Conservation (phyloP, 768 basidiomycete genomes). For the Tulasnella sp. region DNA sequence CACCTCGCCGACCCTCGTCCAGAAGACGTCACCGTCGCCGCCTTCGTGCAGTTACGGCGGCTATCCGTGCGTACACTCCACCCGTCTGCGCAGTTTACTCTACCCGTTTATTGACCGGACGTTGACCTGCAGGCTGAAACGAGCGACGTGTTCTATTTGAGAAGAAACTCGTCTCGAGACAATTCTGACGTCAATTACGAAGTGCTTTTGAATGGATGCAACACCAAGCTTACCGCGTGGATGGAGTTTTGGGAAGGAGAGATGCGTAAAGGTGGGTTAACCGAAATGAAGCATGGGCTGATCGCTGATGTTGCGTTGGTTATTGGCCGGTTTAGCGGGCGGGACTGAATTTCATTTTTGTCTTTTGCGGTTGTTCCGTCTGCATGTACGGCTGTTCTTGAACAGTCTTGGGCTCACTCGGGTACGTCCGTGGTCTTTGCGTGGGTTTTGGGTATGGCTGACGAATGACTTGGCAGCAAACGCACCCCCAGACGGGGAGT, state of each 20-base stretch:
- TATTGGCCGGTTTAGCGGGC: constrained; percentile 35
- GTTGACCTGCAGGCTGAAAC: constrained; percentile 47
- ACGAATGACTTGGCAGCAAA: constrained; percentile 34
- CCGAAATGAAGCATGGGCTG: no score
- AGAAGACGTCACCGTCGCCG: constrained; percentile 69
- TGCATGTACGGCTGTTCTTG: constrained; percentile 68
- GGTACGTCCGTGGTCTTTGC: not conserved
- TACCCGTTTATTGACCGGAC: not conserved
- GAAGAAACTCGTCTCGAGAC: constrained; percentile 34
- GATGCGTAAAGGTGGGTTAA: constrained; percentile 51
- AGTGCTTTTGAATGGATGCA: constrained; percentile 56
- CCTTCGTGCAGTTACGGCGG: constrained; percentile 63
- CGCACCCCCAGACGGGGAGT: constrained; percentile 30
- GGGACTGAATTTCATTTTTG: constrained; percentile 67
- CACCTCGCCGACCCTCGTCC: constrained; percentile 52
- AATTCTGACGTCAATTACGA: constrained; percentile 58
- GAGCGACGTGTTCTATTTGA: constrained; percentile 56
- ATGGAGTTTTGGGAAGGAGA: constrained; percentile 56
- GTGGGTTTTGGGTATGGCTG: constrained; percentile 22
- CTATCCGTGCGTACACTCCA: constrained; percentile 56
- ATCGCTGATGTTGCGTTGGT: not conserved
- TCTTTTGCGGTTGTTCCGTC: constrained; percentile 61
- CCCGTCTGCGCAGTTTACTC: not conserved
- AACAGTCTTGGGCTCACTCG: constrained; percentile 73
- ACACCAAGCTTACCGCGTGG: constrained; percentile 61